Evolutionary conservation across 192 early-diverging fungal genomes (phyloP).

Genomic region (Cladochytrium replicatum): DNA sequence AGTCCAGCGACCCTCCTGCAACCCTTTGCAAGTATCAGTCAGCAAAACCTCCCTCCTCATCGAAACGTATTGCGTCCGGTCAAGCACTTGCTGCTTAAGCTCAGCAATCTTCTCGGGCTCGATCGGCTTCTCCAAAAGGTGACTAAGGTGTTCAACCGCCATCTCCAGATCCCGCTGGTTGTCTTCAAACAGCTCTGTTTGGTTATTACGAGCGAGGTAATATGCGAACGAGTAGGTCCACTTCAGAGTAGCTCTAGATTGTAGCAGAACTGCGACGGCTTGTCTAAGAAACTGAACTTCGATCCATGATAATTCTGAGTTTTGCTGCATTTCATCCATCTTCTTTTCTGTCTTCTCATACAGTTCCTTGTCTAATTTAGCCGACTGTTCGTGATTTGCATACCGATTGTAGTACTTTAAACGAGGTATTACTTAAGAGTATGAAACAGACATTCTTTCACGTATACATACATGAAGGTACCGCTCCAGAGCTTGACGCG

Average conservation of each 20-base stretch:
- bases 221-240: slow-evolving; percentile 98
- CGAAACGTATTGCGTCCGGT: slow-evolving; percentile 88
- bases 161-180: slow-evolving; percentile 98
- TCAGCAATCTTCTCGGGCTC: slow-evolving; percentile 58
- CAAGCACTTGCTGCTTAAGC: slow-evolving; percentile 76
- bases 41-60: slow-evolving; percentile 79
- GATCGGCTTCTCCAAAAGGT: slow-evolving; percentile 83
- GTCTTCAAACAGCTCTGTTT: slow-evolving; percentile 89
- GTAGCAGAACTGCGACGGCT: slow-evolving; percentile 79
- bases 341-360: slow-evolving; percentile 83
- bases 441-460: slow-evolving; percentile 6
- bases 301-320: slow-evolving; percentile 90
- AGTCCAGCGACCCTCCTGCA: slow-evolving; percentile 74
- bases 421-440: neutral
- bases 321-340: slow-evolving; percentile 94
- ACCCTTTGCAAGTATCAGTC: slow-evolving; percentile 80
- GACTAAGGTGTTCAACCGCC: slow-evolving; percentile 89
- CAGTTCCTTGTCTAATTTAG: slow-evolving; percentile 70
- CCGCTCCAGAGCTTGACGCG: slow-evolving; percentile 74
- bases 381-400: slow-evolving; percentile 95
- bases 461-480: slow-evolving; percentile 93
- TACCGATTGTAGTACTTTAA: slow-evolving; percentile 92
- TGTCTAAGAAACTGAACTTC: slow-evolving; percentile 95
- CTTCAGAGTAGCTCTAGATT: slow-evolving; percentile 85
- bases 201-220: slow-evolving; percentile 77